phyloP scores from a whole-genome alignment of 192 early-diverging fungal species.

The Backusella macrospora region DNA sequence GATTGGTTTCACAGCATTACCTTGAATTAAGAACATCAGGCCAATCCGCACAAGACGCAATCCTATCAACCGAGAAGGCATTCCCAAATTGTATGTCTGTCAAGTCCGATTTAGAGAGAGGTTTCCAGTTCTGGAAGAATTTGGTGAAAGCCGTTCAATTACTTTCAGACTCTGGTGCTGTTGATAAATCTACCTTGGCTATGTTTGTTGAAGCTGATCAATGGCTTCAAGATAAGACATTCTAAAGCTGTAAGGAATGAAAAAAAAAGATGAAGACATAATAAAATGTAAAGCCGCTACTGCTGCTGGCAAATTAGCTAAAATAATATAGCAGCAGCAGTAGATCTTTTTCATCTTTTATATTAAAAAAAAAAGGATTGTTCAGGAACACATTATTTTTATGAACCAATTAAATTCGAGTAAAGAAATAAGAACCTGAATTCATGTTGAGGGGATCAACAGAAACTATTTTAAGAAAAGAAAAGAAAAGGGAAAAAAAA shows the following conservation, averaged over 20 bases:
- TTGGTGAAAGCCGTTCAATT: conserved; percentile 25
- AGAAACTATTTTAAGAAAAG: no score
- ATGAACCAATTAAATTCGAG: no score
- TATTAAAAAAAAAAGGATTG: background rate
- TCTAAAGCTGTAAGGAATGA: background rate
- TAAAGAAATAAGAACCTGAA: no score
- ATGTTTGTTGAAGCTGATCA: conserved; percentile 40
- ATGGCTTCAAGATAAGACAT: conserved; percentile 29
- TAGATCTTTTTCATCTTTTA: background rate
- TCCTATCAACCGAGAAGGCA: conserved; percentile 44
- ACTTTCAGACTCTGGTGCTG: conserved; percentile 24
- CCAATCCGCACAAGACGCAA: conserved; percentile 27
- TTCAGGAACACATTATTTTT: background rate
- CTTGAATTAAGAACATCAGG: conserved; percentile 45
- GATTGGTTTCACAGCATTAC: conserved; percentile 53
- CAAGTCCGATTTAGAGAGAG: conserved; percentile 50
- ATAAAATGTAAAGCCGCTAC: background rate
- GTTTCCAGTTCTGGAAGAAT: conserved; percentile 54
- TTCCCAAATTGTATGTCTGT: conserved; percentile 46
- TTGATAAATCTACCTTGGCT: conserved; percentile 15
- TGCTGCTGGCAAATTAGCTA: background rate
- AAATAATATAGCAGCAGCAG: conserved; percentile 1
- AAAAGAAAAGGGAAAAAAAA: no score
- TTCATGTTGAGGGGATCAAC: no score
- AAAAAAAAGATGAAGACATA: background rate